These are phyloP conservation scores for Brettanomyces bruxellensis DNA, from an alignment of 805 yeast species.

Conservation along the genomic window DNA sequence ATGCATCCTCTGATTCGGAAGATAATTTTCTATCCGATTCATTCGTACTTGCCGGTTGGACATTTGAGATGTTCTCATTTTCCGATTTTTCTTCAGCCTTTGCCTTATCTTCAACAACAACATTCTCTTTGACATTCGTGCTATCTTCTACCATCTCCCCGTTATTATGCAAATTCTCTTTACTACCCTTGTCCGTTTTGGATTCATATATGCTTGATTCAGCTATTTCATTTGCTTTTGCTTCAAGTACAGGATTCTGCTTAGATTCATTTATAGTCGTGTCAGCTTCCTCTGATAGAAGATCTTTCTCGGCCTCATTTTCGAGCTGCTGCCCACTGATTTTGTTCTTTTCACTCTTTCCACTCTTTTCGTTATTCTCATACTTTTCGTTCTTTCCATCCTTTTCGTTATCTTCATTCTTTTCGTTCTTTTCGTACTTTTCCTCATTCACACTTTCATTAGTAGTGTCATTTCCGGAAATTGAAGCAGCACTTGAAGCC, in stretches of 20 bases:
- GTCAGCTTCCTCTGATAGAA: too few relatives aligned
- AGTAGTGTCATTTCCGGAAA: background rate
- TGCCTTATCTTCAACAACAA: background rate
- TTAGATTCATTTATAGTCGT: too few relatives aligned
- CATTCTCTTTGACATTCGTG: background rate
- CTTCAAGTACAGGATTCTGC: too few relatives aligned
- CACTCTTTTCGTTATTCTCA: background rate
- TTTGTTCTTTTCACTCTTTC: too few relatives aligned
- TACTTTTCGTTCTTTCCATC: background rate
- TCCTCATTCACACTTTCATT: background rate
- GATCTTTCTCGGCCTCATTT: too few relatives aligned
- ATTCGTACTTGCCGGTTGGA: too few relatives aligned
- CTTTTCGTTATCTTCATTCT: background rate
- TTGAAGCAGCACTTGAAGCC: background rate
- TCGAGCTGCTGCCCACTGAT: too few relatives aligned
- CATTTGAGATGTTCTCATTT: too few relatives aligned
- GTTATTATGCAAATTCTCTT: background rate
- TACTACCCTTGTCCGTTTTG: background rate
- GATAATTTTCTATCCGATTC: background rate
- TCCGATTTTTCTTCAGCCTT: background rate
- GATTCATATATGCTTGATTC: background rate
- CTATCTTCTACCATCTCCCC: background rate
- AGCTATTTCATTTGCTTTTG: background rate
- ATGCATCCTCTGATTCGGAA: constrained; percentile 12
- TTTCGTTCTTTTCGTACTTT: background rate